Evolutionary conservation across 2,329 filamentous ascomycete species (phyloP), one percentile per base, ranked within the genome.

Genomic region (Nothophoma quercina): DNA sequence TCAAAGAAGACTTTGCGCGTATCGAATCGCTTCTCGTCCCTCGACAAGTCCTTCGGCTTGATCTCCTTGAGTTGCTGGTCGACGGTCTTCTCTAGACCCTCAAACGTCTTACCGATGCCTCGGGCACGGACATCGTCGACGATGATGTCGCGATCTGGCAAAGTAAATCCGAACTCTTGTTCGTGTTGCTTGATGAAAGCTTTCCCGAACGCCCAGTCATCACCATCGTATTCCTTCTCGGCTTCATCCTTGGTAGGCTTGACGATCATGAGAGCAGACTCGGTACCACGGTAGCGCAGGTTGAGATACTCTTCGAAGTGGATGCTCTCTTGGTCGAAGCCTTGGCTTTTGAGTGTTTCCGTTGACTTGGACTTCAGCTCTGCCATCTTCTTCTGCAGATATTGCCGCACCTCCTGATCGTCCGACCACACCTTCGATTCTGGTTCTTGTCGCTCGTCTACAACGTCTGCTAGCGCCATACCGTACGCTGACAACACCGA

Each of bases 221-320:
- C 85, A 6, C 85, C 86, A 19, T 73, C 79, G 58, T 83, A 89
- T 12, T 82, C 77, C 30, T 82, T 80, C 53, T 85, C 76, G 0
- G 81, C 81, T 50, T 90, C 87, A 42, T 86, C 83, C 29, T 81
- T 76, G 2, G 75, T 82, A 0, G 92, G 91, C 72, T 88, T 91
- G 59, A 95, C 77, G 39, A 96, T 85, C 92, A 96, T 97, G 33
- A 96, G 81, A 1, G 92, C 90, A 7, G 91, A 96, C 70, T 96
- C 92, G 0, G 92, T 96, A 9, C 92, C 92, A 28, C 91, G 85
- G 67, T 96, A 96, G 51, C 93, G 82, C 88, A 97, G 92, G 70
- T 97, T 96, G 50, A 98, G 84, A 67, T 96, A 97, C 69, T 96
- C 90, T 70, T 96, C 92, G 66, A 93, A 96, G 0, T 87, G 82